Base-by-base conservation (phyloP, 345 rosid genomes). In the Rhizophora apiculata region DNA sequence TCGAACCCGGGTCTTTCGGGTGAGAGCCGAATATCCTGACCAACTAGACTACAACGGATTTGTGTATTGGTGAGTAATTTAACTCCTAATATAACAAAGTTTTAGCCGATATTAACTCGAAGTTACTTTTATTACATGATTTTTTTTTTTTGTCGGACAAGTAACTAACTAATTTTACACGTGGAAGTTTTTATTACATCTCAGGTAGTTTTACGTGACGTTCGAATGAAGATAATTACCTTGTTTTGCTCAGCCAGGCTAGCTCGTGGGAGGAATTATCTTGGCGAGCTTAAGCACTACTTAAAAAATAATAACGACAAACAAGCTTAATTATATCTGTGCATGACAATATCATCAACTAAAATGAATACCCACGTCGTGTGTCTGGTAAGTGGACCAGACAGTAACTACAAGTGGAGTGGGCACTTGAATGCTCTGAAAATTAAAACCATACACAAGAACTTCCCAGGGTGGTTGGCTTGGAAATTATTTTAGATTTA, bases 21-120 rank as follows among this genome's bases (percentile, higher is more conserved):
- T 82, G 96, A 86, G 86, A 87, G 91, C 89, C 88, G 82, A 86
- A 81, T 86, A 88, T 83, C 91, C 89, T 85, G 74, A 85, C 89
- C 89, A 69, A 49, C 93, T 82, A 80, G 85, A 82, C 80, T 73
- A 73, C 81, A 82, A 80, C 76, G 79, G 79, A 71, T 2, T 55
- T 36, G 2, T 6, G 0, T 6, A 4, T 5, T 31, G 87, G 84
- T 83, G 60, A 68, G 76, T 49, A n/a, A 37, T 65, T 48, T 19
- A 9, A 11, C 29, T 53, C 19, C 36, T 31, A 37, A 37, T 10
- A 37, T 32, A 32, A 32, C 8, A 6, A 32, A 34, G 36, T 34
- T 34, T 1, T 34, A 8, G 36, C 36, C 6, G 36, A 34, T 34
- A 34, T 6, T 1, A 7, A 6, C 36, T 34, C 36, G 8, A 32